A percentile compares a stretch with the other conserved stretches of the same genome.
phyloP scores from a whole-genome alignment of 2,329 filamentous ascomycete genomes.

The Aspergillus quadricinctus region DNA sequence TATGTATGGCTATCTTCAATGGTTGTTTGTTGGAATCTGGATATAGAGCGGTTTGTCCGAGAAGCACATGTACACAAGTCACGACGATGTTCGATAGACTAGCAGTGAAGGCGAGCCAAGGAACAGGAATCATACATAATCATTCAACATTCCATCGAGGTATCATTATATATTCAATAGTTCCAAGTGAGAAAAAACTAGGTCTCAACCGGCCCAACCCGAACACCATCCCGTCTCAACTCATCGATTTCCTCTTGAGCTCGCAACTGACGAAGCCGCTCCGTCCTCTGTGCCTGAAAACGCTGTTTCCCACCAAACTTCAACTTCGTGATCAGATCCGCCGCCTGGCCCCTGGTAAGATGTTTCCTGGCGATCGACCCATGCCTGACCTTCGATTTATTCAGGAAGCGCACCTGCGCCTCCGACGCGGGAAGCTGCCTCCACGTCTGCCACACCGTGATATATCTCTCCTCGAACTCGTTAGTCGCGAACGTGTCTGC shows the following conservation, averaged over 20 bases:
- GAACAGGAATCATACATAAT: neutral
- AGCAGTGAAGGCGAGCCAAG: neutral
- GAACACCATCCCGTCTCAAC: conserved; percentile 30
- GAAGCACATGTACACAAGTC: conserved; percentile 6
- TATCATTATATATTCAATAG: neutral
- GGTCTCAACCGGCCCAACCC: conserved; percentile 42
- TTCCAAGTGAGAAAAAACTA: neutral
- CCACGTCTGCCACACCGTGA: conserved; percentile 66
- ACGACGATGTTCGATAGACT: conserved; percentile 22
- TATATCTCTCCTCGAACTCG: conserved; percentile 63
- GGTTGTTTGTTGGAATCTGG: conserved; percentile 10
- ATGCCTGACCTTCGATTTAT: conserved; percentile 29
- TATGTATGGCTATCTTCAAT: conserved; percentile 15
- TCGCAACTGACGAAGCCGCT: conserved; percentile 9
- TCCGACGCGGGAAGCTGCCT: conserved; percentile 59
- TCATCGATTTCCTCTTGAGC: conserved; percentile 8
- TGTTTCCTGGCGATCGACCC: conserved; percentile 29
- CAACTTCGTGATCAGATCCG: conserved; percentile 88
- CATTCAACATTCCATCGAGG: conserved; percentile 12
- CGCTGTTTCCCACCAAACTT: conserved; percentile 72
- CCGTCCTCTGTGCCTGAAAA: conserved; percentile 46
- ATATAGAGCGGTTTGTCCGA: conserved; percentile 13
- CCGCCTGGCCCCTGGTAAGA: conserved; percentile 73
- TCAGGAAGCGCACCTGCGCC: conserved; percentile 44
- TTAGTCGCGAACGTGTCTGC: conserved; percentile 74